Percentiles rank a stretch among this genome's conserved stretches.
phyloP scores from a whole-genome alignment of 768 basidiomycete species.

The Coprinopsis cinerea region DNA sequence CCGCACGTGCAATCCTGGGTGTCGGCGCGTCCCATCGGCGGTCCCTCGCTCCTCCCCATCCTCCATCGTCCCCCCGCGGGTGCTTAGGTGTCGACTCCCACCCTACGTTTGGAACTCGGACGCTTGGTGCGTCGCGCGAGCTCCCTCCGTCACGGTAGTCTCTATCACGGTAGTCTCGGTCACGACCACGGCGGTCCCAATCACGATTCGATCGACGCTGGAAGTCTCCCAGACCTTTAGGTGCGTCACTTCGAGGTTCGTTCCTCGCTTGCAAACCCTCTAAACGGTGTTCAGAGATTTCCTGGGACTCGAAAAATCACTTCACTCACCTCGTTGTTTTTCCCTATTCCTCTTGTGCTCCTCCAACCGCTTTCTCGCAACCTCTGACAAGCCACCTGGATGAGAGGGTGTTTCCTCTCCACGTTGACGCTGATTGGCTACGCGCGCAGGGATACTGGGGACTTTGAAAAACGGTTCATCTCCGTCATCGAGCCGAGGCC shows the following conservation, averaged over 20 bases:
- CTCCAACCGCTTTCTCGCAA: constrained; percentile 64
- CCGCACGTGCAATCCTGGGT: constrained; percentile 59
- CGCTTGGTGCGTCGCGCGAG: constrained; percentile 64
- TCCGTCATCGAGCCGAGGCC: constrained; percentile 51
- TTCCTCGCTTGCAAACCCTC: constrained; percentile 68
- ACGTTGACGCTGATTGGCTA: constrained; percentile 59
- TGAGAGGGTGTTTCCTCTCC: constrained; percentile 93
- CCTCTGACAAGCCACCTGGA: constrained; percentile 80
- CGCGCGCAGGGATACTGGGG: constrained; percentile 63
- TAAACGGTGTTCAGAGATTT: constrained; percentile 20
- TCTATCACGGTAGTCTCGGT: constrained; percentile 31
- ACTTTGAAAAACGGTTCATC: constrained; percentile 87
- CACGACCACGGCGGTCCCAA: constrained; percentile 39
- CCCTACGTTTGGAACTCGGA: constrained; percentile 84
- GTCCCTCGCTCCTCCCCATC: constrained; percentile 57
- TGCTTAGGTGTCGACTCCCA: constrained; percentile 91
- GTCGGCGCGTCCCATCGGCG: constrained; percentile 81
- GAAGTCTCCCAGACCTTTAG: constrained; percentile 86
- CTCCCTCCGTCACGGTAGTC: constrained; percentile 15
- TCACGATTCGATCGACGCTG: constrained; percentile 87
- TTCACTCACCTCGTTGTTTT: constrained; percentile 52
- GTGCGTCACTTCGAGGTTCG: constrained; percentile 49
- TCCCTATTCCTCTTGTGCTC: constrained; percentile 70
- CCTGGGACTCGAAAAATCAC: background rate
- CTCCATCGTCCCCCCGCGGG: constrained; percentile 42